Evolutionary conservation across 1,284 basidiomycete species (phyloP), one percentile per base, ranked within the genome.

Genomic region (Trametes versicolor): DNA sequence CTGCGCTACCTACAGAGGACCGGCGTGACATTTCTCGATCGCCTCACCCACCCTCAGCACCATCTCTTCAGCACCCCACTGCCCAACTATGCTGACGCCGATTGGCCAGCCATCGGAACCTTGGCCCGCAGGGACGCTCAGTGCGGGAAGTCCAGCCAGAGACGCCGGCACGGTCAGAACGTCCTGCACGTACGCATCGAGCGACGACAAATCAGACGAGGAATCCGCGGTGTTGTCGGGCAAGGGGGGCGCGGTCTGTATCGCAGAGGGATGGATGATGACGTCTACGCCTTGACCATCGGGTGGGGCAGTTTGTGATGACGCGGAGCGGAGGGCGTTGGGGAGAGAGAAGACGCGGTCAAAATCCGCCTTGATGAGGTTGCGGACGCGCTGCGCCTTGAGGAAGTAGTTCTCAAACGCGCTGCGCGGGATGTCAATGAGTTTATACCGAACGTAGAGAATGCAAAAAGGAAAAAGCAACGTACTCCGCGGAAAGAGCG

Each of bases 321-420:
- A n/a, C 34, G 71, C 15, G 23, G 60, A 61, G 4, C 66, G 73
- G 41, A 85, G 81, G 2, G 84, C 81, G 69, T 87, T 86, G 0
- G 83, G 80, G 0, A 84, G 76, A 1, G 83, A 79, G 76, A 98
- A 95, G 25, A 91, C 85, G 0, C 75, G 71, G 69, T 92, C 82
- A 71, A 96, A 97, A 72, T 98, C 96, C 4, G 83, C 72, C 67
- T 87, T 85, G 58, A 99, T 80, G 8, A 85, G 78, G 48, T 85
- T 83, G 1, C 97, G 88, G 23, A 98, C 85, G 21, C 89, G 84
- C 66, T 96, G 92, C 0, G 98, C 96, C 79, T 97, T 94, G 4
- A 99, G 84, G 76, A 96, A 99, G 77, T 97, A 98, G 75, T 98
- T 98, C 79, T 99, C 93, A 75, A 97, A 98, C 17, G 95, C 96